Percentiles rank a stretch among this genome's conserved stretches.
Evolutionary conservation across 176 grass and related monocot genomes (phyloP).

Genomic region (Rhynchospora tenuis): DNA sequence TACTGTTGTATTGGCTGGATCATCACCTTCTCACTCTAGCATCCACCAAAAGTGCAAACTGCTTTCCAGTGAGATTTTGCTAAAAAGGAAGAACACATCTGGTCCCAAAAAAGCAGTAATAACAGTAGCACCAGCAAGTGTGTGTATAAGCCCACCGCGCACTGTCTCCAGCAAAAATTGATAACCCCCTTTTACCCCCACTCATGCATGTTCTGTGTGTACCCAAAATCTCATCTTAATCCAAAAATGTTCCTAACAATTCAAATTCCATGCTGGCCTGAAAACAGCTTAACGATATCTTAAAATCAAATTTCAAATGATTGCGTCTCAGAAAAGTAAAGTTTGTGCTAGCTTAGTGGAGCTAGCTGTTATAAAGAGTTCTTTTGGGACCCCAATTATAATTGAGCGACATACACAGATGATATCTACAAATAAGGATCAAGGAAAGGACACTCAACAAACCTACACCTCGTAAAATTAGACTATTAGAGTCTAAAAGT

Average conservation of each 20-base stretch:
- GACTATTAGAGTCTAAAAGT: constrained; percentile 19
- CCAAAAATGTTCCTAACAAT: constrained; percentile 17
- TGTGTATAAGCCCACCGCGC: constrained; percentile 28
- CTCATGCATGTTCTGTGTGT: constrained; percentile 20
- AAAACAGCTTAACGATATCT: constrained; percentile 21
- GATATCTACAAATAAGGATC: constrained; percentile 7
- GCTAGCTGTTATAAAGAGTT: constrained; percentile 22
- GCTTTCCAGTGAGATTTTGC: constrained; percentile 29
- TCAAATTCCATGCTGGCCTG: constrained; percentile 22
- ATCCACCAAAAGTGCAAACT: constrained; percentile 29
- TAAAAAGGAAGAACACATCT: neutral
- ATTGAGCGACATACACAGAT: constrained; percentile 4
- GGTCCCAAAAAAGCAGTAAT: constrained; percentile 25
- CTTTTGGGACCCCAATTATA: constrained; percentile 2
- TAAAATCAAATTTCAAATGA: constrained; percentile 19
- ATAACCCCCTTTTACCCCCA: constrained; percentile 11
- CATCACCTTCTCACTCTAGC: neutral
- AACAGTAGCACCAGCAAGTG: constrained; percentile 22
- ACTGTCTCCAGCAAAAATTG: constrained; percentile 26
- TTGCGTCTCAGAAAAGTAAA: constrained; percentile 17
- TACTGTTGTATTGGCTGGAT: neutral
- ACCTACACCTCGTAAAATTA: neutral
- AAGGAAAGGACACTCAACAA: constrained; percentile 8
- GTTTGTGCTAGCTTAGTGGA: constrained; percentile 21
- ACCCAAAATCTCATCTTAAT: constrained; percentile 26